Conservation (phyloP, 2,329 filamentous ascomycete genomes). For the Boeremia exigua region DNA sequence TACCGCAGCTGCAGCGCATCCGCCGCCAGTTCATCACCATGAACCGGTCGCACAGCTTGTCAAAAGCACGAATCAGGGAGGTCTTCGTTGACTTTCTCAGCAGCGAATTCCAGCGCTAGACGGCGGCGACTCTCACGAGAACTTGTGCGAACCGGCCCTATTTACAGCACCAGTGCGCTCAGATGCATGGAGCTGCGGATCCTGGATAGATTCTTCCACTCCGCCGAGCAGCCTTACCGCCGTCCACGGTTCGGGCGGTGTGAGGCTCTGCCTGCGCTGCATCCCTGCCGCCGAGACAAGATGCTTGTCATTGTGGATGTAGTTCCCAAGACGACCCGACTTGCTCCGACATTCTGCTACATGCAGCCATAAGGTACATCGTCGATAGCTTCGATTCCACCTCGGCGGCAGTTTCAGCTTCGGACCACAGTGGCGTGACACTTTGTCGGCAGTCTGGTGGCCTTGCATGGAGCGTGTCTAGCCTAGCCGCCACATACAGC, state of each 20-base stretch:
- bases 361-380: constrained; percentile 1
- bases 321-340: constrained; percentile 3
- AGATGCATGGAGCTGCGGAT: constrained; percentile 3
- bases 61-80: constrained; percentile 47
- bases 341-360: constrained; percentile 11
- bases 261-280: constrained; percentile 4
- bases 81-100: constrained; percentile 50
- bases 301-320: not conserved
- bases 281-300: constrained; percentile 6
- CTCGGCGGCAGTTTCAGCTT: constrained; percentile 9
- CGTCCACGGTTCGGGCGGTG: constrained; percentile 13
- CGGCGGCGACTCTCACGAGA: not conserved
- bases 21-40: constrained; percentile 78
- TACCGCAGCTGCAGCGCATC: constrained; percentile 79
- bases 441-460: not conserved
- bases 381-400: not conserved
- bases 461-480: constrained; percentile 1
- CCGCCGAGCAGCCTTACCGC: constrained; percentile 19
- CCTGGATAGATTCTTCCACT: constrained; percentile 18
- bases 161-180: not conserved
- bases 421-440: constrained; percentile 27
- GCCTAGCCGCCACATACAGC: not conserved
- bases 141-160: not conserved
- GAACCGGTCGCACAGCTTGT: constrained; percentile 68
- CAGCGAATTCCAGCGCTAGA: constrained; percentile 43